phyloP scores from a whole-genome alignment of 108 stramenopile species.

The Chaetoceros muelleri region DNA sequence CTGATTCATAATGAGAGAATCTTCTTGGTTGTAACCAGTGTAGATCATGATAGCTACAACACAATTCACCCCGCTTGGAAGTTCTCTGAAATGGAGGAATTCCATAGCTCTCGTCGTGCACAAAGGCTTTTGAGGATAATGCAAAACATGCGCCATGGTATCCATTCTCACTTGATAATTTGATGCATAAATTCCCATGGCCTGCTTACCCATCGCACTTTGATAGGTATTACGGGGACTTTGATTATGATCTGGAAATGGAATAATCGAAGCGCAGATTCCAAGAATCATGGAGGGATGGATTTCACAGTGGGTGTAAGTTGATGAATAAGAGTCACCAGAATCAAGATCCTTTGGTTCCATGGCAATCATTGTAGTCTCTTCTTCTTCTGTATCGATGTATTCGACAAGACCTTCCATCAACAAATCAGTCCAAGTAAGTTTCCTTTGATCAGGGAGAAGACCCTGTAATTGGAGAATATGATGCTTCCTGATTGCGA shows the following conservation, averaged over 20 bases:
- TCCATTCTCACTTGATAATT: conserved; percentile 99
- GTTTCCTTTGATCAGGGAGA: conserved; percentile 54
- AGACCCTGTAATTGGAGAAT: conserved; percentile 69
- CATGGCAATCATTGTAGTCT: conserved; percentile 99
- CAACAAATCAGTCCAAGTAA: conserved; percentile 86
- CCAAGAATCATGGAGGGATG: conserved; percentile 98
- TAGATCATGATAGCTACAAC: conserved; percentile 97
- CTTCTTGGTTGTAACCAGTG: conserved; percentile 99
- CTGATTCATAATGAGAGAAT: conserved; percentile 98
- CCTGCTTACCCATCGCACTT: conserved; percentile 99
- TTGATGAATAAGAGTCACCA: conserved; percentile 82
- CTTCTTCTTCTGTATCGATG: conserved; percentile 98
- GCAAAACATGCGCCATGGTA: conserved; percentile 97
- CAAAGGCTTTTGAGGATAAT: conserved; percentile 98
- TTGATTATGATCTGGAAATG: conserved; percentile 99
- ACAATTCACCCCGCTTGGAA: conserved; percentile 97
- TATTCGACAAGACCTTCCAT: conserved; percentile 94
- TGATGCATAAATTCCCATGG: conserved; percentile 96
- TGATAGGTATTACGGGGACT: conserved; percentile 93
- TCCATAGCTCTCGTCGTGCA: conserved; percentile 97
- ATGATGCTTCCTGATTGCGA: conserved; percentile 77
- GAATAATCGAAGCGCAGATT: conserved; percentile 93
- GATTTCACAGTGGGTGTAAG: conserved; percentile 99
- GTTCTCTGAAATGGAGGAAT: conserved; percentile 93
- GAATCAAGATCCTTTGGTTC: conserved; percentile 84